Conservation (phyloP, 2,329 filamentous ascomycete genomes). For the Thielaviopsis cerberus region DNA sequence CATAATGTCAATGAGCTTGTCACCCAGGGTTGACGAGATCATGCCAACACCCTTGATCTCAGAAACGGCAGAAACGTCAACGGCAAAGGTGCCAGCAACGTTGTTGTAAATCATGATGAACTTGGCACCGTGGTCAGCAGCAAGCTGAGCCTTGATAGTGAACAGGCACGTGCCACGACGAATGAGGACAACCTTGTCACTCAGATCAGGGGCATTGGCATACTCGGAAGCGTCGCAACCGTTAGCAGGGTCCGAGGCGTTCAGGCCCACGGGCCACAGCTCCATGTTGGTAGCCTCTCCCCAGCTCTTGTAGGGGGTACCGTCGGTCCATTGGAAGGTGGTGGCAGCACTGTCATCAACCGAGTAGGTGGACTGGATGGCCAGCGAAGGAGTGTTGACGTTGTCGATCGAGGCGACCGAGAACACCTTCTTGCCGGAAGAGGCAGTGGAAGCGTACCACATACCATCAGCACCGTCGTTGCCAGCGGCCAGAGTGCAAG, state of each 20-base stretch:
- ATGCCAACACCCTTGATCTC: slow-evolving; percentile 23
- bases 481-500: slow-evolving; percentile 34
- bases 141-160: slow-evolving; percentile 32
- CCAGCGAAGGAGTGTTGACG: slow-evolving; percentile 23
- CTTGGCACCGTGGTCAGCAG: slow-evolving; percentile 34
- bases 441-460: slow-evolving; percentile 29
- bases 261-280: slow-evolving; percentile 30
- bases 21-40: slow-evolving; percentile 24
- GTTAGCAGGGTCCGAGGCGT: slow-evolving; percentile 29
- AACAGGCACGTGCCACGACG: slow-evolving; percentile 41
- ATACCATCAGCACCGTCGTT: slow-evolving; percentile 29
- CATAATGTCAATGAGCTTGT: slow-evolving; percentile 25
- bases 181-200: slow-evolving; percentile 38
- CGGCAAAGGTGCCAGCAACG: slow-evolving; percentile 18
- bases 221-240: slow-evolving; percentile 32
- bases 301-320: slow-evolving; percentile 24
- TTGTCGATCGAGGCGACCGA: slow-evolving; percentile 34
- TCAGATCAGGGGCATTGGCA: slow-evolving; percentile 36
- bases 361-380: slow-evolving; percentile 24
- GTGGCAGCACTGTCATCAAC: slow-evolving; percentile 19
- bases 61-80: slow-evolving; percentile 18
- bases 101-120: slow-evolving; percentile 47
- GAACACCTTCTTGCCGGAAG: slow-evolving; percentile 28
- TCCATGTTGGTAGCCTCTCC: slow-evolving; percentile 25
- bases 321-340: slow-evolving; percentile 26